Percentiles rank a stretch among this genome's conserved stretches.
Conservation (phyloP, 208 protist species). For the Trypanosomatidae sp. region DNA sequence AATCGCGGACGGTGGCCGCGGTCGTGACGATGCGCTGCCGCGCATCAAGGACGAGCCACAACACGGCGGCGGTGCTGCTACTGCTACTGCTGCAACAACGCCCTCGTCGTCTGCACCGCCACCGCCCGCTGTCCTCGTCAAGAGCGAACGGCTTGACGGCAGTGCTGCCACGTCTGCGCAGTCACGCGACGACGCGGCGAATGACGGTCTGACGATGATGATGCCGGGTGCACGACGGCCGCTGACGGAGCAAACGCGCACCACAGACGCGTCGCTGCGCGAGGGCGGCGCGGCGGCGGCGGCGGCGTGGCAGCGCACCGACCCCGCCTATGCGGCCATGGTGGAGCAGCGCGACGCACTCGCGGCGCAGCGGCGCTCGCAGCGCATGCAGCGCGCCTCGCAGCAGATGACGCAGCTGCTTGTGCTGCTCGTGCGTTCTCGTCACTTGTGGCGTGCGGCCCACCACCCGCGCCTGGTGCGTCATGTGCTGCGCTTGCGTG, state of each 20-base stretch:
- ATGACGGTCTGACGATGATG: neutral
- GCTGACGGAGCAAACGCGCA: slow-evolving; percentile 27
- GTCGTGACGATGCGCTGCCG: too few species aligned
- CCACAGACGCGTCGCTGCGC: slow-evolving; percentile 5
- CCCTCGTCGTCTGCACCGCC: too few species aligned
- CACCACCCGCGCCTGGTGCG: slow-evolving; percentile 36
- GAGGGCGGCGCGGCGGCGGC: neutral
- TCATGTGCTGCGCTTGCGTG: slow-evolving; percentile 27
- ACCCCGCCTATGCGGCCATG: slow-evolving; percentile 56
- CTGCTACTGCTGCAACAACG: too few species aligned
- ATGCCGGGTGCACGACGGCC: slow-evolving; percentile 36
- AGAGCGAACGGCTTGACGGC: too few species aligned
- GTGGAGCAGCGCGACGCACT: slow-evolving; percentile 59
- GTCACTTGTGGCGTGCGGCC: slow-evolving; percentile 37
- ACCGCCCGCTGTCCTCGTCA: too few species aligned
- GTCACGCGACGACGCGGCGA: too few species aligned
- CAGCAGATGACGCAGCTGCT: slow-evolving; percentile 25
- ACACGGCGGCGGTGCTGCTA: too few species aligned
- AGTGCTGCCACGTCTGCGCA: too few species aligned
- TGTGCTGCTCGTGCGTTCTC: slow-evolving; percentile 28
- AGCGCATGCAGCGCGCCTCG: slow-evolving; percentile 53
- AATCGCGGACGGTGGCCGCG: too few species aligned
- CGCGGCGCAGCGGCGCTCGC: slow-evolving; percentile 49
- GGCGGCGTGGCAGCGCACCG: slow-evolving; percentile 20
- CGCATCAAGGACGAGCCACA: too few species aligned